These are phyloP conservation scores for Sporothrix brasiliensis DNA, from an alignment of 2,329 filamentous ascomycete species.

Conservation along the genomic window DNA sequence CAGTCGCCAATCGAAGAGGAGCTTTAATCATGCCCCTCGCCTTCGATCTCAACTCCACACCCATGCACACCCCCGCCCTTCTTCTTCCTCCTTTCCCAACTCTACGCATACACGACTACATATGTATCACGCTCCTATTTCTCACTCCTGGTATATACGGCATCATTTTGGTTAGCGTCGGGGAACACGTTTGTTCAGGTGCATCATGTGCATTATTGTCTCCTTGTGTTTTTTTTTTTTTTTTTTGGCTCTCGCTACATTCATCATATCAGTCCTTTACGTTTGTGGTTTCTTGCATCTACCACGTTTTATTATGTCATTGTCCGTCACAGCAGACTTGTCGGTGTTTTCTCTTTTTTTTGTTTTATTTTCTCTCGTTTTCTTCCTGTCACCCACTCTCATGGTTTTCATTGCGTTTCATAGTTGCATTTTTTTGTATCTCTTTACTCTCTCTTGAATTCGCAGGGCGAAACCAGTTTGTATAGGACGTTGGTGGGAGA, in stretches of 20 bases:
- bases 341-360: not conserved
- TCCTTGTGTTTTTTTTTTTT: not conserved
- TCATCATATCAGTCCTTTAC: not conserved
- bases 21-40: conserved; percentile 35
- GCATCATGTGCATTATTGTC: not conserved
- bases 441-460: not conserved
- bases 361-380: not conserved
- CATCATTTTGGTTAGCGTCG: conserved; percentile 24
- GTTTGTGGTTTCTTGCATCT: not conserved
- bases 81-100: not conserved
- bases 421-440: not conserved
- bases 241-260: not conserved
- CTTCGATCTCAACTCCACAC: not conserved
- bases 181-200: conserved; percentile 5
- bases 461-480: conserved; percentile 7
- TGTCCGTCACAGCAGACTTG: not conserved
- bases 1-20: conserved; percentile 55
- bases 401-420: not conserved
- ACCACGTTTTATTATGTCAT: not conserved
- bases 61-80: no score
- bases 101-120: not conserved
- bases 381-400: not conserved
- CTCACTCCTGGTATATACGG: conserved; percentile 7
- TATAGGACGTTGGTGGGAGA: not conserved
- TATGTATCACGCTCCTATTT: not conserved